Percentiles rank a stretch among this genome's conserved stretches.
phyloP scores from a whole-genome alignment of 2,329 filamentous ascomycete genomes.

The Fusarium caatingaense region DNA sequence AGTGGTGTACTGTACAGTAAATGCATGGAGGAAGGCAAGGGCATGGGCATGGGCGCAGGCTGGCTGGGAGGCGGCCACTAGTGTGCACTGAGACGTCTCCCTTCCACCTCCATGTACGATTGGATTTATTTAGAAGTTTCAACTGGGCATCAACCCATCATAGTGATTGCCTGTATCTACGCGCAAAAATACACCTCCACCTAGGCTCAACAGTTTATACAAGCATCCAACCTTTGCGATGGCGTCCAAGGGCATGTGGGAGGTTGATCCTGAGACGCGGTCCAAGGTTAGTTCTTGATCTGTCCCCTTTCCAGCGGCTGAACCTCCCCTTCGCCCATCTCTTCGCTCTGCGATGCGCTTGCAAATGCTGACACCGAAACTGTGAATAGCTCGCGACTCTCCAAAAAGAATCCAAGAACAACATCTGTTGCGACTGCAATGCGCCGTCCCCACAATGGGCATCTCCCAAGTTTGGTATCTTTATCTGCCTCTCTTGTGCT shows the following conservation, averaged over 20 bases:
- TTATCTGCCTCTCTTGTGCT: conserved; percentile 97
- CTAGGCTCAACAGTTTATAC: conserved; percentile 1
- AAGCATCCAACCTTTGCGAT: conserved; percentile 51
- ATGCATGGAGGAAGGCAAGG: conserved; percentile 7
- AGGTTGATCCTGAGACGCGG: conserved; percentile 96
- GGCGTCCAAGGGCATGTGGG: conserved; percentile 90
- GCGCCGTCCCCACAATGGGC: conserved; percentile 99
- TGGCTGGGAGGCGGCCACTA: conserved; percentile 18
- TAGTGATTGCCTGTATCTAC: conserved; percentile 1
- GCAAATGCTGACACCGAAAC: conserved; percentile 24
- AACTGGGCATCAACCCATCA: conserved; percentile 31
- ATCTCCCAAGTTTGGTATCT: conserved; percentile 95
- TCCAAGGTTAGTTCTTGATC: conserved; percentile 75
- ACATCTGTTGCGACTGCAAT: conserved; percentile 92
- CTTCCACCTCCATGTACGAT: conserved; percentile 33
- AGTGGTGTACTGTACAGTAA: background rate
- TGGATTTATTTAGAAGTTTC: conserved; percentile 7
- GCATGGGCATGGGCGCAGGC: conserved; percentile 2
- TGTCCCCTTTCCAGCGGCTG: conserved; percentile 14
- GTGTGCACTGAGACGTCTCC: conserved; percentile 26
- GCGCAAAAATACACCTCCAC: conserved; percentile 4
- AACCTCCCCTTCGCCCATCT: conserved; percentile 5
- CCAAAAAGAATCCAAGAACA: conserved; percentile 90
- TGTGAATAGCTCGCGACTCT: conserved; percentile 80
- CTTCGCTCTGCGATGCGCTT: conserved; percentile 4